Evolutionary conservation across 768 basidiomycete species (phyloP).

Genomic region (Podaxis rugospora): DNA sequence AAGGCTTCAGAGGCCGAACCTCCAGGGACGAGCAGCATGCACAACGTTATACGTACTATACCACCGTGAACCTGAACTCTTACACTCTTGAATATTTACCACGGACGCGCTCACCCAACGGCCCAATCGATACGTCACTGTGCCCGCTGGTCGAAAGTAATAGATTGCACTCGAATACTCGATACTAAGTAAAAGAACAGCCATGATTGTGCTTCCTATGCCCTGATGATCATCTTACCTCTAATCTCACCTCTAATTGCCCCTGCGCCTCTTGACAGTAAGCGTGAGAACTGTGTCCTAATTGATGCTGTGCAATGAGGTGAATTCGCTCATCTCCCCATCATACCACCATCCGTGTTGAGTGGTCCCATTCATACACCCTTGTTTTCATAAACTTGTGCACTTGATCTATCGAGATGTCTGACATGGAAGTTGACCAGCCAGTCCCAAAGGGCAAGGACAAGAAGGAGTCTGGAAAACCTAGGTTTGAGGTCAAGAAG

Average conservation of each 20-base stretch:
- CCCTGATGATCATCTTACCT: too few relatives aligned
- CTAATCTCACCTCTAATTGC: not conserved
- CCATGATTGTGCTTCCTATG: too few relatives aligned
- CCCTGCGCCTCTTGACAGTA: not conserved
- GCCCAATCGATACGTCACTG: too few relatives aligned
- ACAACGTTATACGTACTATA: too few relatives aligned
- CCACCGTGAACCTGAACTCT: too few relatives aligned
- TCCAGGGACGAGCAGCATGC: too few relatives aligned
- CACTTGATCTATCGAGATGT: not conserved
- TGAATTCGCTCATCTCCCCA: not conserved
- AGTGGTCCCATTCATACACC: not conserved
- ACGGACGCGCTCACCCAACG: too few relatives aligned
- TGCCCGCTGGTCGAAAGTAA: too few relatives aligned
- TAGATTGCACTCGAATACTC: too few relatives aligned
- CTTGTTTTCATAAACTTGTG: not conserved
- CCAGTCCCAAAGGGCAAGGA: slow-evolving; percentile 44
- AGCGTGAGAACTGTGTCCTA: not conserved
- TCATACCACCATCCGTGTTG: not conserved
- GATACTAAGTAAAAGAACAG: too few relatives aligned
- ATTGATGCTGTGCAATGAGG: not conserved
- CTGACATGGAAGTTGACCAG: slow-evolving; percentile 58
- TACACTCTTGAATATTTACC: too few relatives aligned
- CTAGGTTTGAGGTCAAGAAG: slow-evolving; percentile 99
- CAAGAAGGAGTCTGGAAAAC: slow-evolving; percentile 62
- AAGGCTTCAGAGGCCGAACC: too few relatives aligned